Percentiles rank a stretch among this genome's conserved stretches.
phyloP scores from a whole-genome alignment of 1,139 yeast genomes.

The Lodderomyces elongisporus region DNA sequence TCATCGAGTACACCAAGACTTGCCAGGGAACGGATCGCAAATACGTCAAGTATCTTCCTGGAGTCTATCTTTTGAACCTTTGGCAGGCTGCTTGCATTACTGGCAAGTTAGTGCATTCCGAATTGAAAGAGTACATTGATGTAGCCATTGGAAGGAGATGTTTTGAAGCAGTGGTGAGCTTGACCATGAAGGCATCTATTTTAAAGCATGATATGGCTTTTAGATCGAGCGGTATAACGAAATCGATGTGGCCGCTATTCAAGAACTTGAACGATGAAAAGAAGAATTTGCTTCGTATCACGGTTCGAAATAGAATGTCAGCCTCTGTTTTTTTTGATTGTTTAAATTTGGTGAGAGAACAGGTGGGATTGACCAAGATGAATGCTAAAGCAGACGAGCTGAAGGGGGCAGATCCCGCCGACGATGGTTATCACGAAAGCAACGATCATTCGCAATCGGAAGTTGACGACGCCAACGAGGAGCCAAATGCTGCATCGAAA shows the following conservation, averaged over 20 bases:
- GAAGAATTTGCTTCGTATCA: conserved; percentile 38
- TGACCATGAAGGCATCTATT: conserved; percentile 76
- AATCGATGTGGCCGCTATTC: conserved; percentile 88
- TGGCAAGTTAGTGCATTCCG: conserved; percentile 72
- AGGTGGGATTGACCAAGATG: conserved; percentile 77
- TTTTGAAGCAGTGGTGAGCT: conserved; percentile 63
- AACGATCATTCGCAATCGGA: conserved; percentile 16
- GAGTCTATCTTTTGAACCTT: conserved; percentile 69
- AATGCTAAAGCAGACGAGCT: conserved; percentile 29
- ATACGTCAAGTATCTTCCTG: conserved; percentile 76
- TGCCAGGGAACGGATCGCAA: conserved; percentile 57
- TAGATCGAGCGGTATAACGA: conserved; percentile 89
- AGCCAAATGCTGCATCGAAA: conserved; percentile 35
- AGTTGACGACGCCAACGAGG: conserved; percentile 7
- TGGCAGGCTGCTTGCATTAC: conserved; percentile 93
- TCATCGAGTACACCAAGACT: conserved; percentile 60
- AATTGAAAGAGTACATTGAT: conserved; percentile 63
- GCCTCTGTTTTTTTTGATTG: conserved; percentile 92
- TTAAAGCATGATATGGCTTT: conserved; percentile 89
- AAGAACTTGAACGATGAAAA: conserved; percentile 49
- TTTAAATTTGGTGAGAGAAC: conserved; percentile 74
- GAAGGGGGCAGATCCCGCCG: conserved; percentile 16
- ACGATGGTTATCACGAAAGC: conserved; percentile 19
- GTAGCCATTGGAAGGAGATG: conserved; percentile 65
- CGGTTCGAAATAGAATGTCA: conserved; percentile 77